Evolutionary conservation across 1,284 basidiomycete species (phyloP), one percentile per base, ranked within the genome.

Genomic region (Ustilago lituana): DNA sequence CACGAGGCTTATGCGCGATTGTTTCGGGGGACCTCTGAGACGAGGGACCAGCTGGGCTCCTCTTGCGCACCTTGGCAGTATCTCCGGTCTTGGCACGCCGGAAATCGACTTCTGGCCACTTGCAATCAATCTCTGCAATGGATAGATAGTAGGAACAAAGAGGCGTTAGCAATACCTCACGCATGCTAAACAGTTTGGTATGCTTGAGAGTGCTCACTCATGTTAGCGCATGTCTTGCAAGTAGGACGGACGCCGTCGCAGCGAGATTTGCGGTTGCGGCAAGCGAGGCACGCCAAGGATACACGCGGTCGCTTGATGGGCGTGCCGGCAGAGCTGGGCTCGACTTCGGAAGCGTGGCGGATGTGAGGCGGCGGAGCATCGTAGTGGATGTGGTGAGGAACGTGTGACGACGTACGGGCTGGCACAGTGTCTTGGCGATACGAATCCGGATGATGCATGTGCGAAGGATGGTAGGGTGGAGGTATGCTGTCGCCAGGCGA

Each of bases 281-380:
- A 71, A 12, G 63, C 62, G 5, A 71, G 52, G 22, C 68, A 71
- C 4, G 68, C 68, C 11, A 71, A 27, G 2, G 68, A 71, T 4
- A 71, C 68, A n/a, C 68, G 53, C n/a, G 68, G 68, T n/a, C 68
- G 54, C 47, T 71, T 71, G 55, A 66, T 47, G 33, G 62, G 67
- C 8, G 66, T 45, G 22, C 35, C 29, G 8, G 51, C n/a, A 5
- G 53, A 12, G 20, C 38, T 11, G 5, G 53, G 41, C 40, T 64
- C 57, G 12, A 36, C 5, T 6, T 57, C 57, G 24, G 43, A 17
- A n/a, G 37, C 14, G 26, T 50, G 56, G 17, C 57, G 44, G 17
- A 58, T 15, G 46, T 52, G 53, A 11, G 46, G 12, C 10, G 47
- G 43, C 2, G 43, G 51, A 3, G 43, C 35, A n/a, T 57, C 49